Base-by-base conservation (phyloP, 169 alveolate genomes). In the Toxoplasma gondii region DNA sequence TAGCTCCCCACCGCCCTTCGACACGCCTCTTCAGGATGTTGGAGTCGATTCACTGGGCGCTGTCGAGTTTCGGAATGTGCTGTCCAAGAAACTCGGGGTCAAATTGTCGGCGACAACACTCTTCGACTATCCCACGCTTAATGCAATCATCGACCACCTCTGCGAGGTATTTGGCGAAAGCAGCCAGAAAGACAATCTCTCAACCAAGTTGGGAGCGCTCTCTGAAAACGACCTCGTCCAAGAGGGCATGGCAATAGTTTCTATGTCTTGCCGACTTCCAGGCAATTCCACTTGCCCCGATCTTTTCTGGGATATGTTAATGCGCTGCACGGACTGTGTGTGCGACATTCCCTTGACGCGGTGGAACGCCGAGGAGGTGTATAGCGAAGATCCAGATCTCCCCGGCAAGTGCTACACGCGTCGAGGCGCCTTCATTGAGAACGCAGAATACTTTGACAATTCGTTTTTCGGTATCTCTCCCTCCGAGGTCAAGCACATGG, bases 11-110 rank as follows among this genome's bases (percentile, higher is more conserved):
- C 96, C 95, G 12, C 80, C 94, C 49, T 74, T 91, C 43, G 96
- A 92, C 81, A 38, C 92, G 31, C 96, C 97, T 0, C 84, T 97
- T 74, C 94, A 67, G 92, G 97, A 96, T 34, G 80, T 96, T 9
- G 98, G 98, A n/a, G 93, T 97, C 29, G 98, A 97, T 92, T 97
- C 98, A 36, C 91, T 97, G 49, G 96, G 97, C 24, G 98, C 97
- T 0, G 96, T 97, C 41, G 98, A 97, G 91, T 94, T 97, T 88
- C 96, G 98, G 31, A 96, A 96, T 92, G 91, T 94, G 67, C 91
- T 96, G 83, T 53, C 97, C 45, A 69, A 74, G n/a, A 92, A 92
- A 83, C 93, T 96, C 34, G 96, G 94, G 31, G 67, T 96, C 45
- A 93, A 96, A 49, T 95, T 96, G 53, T 90, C 96, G 34, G 95